Evolutionary conservation across 2,329 filamentous ascomycete species (phyloP), one percentile per base, ranked within the genome.

Genomic region (Ceratocystis destructans): DNA sequence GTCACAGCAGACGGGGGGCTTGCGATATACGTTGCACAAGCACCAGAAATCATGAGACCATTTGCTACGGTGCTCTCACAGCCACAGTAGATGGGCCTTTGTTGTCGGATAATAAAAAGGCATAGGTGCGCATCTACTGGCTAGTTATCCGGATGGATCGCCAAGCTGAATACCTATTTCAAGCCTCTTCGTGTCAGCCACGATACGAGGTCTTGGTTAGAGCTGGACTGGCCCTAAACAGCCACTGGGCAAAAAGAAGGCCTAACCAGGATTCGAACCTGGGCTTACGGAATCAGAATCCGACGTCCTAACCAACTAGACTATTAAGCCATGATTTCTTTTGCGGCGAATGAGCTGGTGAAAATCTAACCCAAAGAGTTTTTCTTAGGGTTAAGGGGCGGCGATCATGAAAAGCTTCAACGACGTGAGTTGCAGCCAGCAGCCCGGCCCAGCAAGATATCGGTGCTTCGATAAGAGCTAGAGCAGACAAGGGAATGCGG

Each of bases 201-300:
- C 53, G 28, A 59, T 33, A 33, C 53, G 28, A 59, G 53, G 15
- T 15, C 48, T 53, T 20, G 4, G n/a, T 8, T 4, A 28, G 1
- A 17, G 7, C 53, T 4, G 20, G 50, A 28, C 25, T n/a, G 28
- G n/a, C 4, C 28, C 4, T 28, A 57, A 33, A 57, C 28, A 57
- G 53, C 33, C 1, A 4, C 12, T 3, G 12, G 10, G 10, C 37
- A 41, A 53, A 53, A 12, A 31, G 6, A 53, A 66, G 65, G 65
- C 65, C 65, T 57, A 66, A 66, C 65, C 65, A 66, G 65, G 65
- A 66, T 66, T 66, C 65, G 65, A 66, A 66, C 65, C 65, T 66
- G 65, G 65, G 65, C 61, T 66, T 66, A 66, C 65, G 65, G 65
- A 66, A 66, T 66, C 64, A 66, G 64, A 66, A 66, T 66, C 64